Percentiles rank a stretch among this genome's conserved stretches.
Conservation (phyloP, 2,329 filamentous ascomycete species). For the Colletotrichum camelliae region DNA sequence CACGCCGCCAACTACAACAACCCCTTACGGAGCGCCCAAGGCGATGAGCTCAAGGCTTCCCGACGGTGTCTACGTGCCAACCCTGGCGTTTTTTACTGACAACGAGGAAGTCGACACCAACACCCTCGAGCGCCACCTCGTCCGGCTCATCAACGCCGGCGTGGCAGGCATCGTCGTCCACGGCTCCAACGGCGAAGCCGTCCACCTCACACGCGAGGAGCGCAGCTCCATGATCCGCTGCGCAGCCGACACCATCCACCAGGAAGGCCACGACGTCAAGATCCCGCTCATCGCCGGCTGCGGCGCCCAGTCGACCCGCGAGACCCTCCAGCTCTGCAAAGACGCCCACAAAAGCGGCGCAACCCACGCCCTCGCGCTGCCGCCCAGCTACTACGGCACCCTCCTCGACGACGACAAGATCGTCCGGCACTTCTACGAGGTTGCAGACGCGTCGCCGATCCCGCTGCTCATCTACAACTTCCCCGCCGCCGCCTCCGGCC, state of each 20-base stretch:
- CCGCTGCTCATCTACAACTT: constrained; percentile 71
- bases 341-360: constrained; percentile 70
- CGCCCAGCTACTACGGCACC: constrained; percentile 71
- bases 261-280: constrained; percentile 62
- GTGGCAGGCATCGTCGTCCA: constrained; percentile 72
- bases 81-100: constrained; percentile 40
- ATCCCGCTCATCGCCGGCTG: constrained; percentile 76
- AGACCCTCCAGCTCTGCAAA: constrained; percentile 68
- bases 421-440: constrained; percentile 65
- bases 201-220: constrained; percentile 73
- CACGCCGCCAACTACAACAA: not conserved
- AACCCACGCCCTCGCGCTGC: constrained; percentile 71
- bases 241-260: constrained; percentile 71
- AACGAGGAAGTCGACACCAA: constrained; percentile 37
- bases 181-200: constrained; percentile 77
- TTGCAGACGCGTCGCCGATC: constrained; percentile 61
- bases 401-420: constrained; percentile 63
- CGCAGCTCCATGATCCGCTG: constrained; percentile 70
- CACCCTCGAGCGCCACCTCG: constrained; percentile 37
- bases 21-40: constrained; percentile 7
- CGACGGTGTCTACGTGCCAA: constrained; percentile 42
- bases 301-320: constrained; percentile 70
- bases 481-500: constrained; percentile 59
- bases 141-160: constrained; percentile 55
- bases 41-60: not conserved